These are phyloP conservation scores for Chenopodium suecicum DNA, from an alignment of 148 eudicot species.

Conservation along the genomic window DNA sequence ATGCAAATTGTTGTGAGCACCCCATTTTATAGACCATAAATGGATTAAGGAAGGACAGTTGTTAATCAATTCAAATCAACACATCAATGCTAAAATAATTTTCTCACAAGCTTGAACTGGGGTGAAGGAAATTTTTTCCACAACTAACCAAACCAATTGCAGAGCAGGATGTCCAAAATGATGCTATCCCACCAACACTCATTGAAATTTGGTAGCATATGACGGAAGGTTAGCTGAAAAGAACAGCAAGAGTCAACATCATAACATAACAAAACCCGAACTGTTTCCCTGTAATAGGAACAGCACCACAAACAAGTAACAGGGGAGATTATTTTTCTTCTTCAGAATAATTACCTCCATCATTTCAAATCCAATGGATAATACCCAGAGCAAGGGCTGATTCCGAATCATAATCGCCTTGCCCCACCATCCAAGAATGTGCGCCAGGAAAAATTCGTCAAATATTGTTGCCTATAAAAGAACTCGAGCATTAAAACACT, in stretches of 20 bases:
- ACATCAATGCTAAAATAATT: background rate
- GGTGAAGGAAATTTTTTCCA: background rate
- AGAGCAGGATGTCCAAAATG: slow-evolving; percentile 85
- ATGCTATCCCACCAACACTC: slow-evolving; percentile 99
- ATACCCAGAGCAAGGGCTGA: slow-evolving; percentile 95
- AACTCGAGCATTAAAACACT: slow-evolving; percentile 23
- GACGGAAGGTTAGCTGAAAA: slow-evolving; percentile 89
- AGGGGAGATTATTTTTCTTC: background rate
- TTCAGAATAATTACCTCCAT: slow-evolving; percentile 68
- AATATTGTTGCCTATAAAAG: slow-evolving; percentile 74
- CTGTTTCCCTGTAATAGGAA: background rate
- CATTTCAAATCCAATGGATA: slow-evolving; percentile 91
- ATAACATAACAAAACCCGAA: background rate
- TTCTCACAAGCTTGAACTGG: slow-evolving; percentile 2
- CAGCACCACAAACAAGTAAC: background rate
- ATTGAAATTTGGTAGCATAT: slow-evolving; percentile 97
- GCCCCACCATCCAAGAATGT: slow-evolving; percentile 99
- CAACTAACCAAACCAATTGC: slow-evolving; percentile 96
- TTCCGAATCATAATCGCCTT: slow-evolving; percentile 99
- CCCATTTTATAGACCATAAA: too few species aligned
- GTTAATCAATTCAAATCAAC: background rate
- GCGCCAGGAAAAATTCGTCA: slow-evolving; percentile 93
- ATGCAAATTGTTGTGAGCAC: too few species aligned
- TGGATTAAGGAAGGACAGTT: background rate
- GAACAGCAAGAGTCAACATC: slow-evolving; percentile 25